Evolutionary conservation across 108 stramenopile genomes (phyloP).

Genomic region (Cylindrotheca closterium): DNA sequence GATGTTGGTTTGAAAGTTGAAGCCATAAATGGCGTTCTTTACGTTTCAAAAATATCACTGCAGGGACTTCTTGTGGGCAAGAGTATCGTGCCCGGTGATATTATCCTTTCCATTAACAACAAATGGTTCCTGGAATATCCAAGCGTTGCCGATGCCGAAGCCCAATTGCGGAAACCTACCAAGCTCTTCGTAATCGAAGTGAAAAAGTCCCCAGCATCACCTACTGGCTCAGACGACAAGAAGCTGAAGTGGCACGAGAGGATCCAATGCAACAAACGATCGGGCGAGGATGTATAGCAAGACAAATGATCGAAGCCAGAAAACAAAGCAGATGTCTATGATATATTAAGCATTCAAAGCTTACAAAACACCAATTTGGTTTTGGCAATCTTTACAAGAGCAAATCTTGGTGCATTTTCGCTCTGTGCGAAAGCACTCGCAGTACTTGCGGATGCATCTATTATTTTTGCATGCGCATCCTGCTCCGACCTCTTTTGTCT

Average conservation of each 20-base stretch:
- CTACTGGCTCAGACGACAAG: not conserved
- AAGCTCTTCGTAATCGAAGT: not conserved
- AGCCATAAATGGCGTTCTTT: constrained; percentile 4
- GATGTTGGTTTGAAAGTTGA: constrained; percentile 17
- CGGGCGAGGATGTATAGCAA: too few species aligned
- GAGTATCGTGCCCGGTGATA: constrained; percentile 22
- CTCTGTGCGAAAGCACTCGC: constrained; percentile 85
- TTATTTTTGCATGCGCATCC: constrained; percentile 90
- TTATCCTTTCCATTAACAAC: constrained; percentile 20
- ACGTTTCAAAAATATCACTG: constrained; percentile 10
- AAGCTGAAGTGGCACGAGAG: not conserved
- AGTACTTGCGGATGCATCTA: constrained; percentile 78
- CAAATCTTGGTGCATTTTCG: constrained; percentile 52
- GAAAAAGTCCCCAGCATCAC: not conserved
- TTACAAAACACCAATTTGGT: too few species aligned
- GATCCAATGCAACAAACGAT: not conserved
- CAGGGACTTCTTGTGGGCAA: constrained; percentile 14
- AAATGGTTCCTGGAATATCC: constrained; percentile 13
- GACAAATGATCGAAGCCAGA: too few species aligned
- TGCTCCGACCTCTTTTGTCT: constrained; percentile 43
- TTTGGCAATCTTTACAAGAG: constrained; percentile 48
- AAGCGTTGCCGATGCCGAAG: constrained; percentile 10
- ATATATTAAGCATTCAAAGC: too few species aligned
- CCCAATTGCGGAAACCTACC: constrained; percentile 1
- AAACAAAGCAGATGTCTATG: too few species aligned